Conservation (phyloP, 2,329 filamentous ascomycete species). For the Alternaria arbusti region DNA sequence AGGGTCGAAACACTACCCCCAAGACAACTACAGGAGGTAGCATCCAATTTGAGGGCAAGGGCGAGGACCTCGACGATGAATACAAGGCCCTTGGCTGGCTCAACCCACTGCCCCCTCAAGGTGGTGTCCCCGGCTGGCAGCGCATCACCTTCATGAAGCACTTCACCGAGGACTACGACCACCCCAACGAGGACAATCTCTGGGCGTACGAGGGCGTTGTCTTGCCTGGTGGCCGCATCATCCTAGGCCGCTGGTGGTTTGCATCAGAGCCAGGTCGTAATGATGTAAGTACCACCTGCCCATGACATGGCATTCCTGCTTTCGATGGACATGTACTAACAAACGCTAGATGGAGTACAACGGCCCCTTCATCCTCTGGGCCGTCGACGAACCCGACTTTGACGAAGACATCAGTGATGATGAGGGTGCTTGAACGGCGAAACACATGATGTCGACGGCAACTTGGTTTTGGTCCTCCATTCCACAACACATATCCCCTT, state of each 20-base stretch:
- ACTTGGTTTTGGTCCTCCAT: neutral
- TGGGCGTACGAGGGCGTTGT: constrained; percentile 60
- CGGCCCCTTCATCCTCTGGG: constrained; percentile 47
- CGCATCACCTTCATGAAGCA: constrained; percentile 63
- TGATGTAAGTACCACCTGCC: constrained; percentile 19
- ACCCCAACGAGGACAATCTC: constrained; percentile 43
- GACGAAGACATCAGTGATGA: constrained; percentile 4
- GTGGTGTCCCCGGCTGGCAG: constrained; percentile 59
- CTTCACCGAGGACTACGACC: constrained; percentile 42
- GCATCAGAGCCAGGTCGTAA: constrained; percentile 36
- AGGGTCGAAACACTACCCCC: constrained; percentile 9
- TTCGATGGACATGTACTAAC: constrained; percentile 14
- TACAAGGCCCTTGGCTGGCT: constrained; percentile 55
- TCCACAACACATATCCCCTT: neutral
- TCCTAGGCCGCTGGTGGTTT: constrained; percentile 58
- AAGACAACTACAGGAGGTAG: constrained; percentile 10
- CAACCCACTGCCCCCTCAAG: constrained; percentile 57
- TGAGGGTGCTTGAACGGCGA: neutral
- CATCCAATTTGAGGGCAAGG: constrained; percentile 49
- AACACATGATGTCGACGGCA: neutral
- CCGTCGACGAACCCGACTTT: constrained; percentile 32
- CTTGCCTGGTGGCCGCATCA: constrained; percentile 55
- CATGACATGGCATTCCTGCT: neutral
- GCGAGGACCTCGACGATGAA: constrained; percentile 45
- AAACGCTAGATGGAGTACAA: constrained; percentile 24